Evolutionary conservation across 106 monocot genomes (phyloP).

Genomic region (Acanthochlamys bracteata): DNA sequence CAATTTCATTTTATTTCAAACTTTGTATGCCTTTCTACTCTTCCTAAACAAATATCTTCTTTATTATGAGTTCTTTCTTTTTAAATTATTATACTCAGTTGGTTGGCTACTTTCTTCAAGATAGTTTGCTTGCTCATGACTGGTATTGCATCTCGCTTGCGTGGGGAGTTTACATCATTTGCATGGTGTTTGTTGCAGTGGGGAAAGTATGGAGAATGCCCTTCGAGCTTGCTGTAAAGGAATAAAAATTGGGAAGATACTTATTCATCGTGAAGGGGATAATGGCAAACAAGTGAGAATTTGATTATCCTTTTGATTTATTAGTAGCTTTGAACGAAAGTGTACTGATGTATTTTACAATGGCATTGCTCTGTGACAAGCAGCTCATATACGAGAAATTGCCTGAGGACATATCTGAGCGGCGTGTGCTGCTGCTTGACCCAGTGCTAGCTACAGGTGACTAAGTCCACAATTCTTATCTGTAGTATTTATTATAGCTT

Average conservation of each 20-base stretch:
- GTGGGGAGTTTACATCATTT: background rate
- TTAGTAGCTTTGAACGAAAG: background rate
- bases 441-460: constrained; percentile 96
- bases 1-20: too few relatives aligned
- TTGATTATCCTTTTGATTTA: background rate
- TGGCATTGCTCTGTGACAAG: background rate
- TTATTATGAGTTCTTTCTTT: too few relatives aligned
- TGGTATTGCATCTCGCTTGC: background rate
- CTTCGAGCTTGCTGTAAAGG: constrained; percentile 93
- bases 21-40: too few relatives aligned
- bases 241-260: constrained; percentile 96
- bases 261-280: constrained; percentile 90
- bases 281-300: constrained; percentile 69
- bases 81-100: too few relatives aligned
- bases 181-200: constrained; percentile 30
- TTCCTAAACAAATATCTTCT: too few relatives aligned
- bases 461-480: background rate
- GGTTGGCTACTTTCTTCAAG: background rate
- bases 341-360: background rate
- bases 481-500: background rate
- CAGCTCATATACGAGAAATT: constrained; percentile 96
- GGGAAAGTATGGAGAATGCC: constrained; percentile 99
- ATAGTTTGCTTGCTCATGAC: background rate
- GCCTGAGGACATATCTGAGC: constrained; percentile 85
- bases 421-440: constrained; percentile 93